These are phyloP conservation scores for Neocallimastix lanati DNA, from an alignment of 192 early-diverging fungal species.

Conservation along the genomic window DNA sequence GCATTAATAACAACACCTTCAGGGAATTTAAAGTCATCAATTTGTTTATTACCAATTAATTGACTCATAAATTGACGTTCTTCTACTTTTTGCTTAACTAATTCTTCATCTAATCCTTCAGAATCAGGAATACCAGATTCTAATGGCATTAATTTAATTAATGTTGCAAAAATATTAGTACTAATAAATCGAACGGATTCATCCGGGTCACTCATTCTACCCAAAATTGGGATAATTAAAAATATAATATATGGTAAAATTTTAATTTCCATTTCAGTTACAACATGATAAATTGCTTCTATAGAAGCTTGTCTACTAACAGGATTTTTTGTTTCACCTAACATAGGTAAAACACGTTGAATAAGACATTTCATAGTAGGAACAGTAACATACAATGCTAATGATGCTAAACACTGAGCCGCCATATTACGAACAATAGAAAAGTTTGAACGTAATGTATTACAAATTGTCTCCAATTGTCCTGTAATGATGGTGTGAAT, in stretches of 20 bases:
- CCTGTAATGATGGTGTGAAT: slow-evolving; percentile 33
- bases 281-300: slow-evolving; percentile 67
- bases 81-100: slow-evolving; percentile 61
- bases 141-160: slow-evolving; percentile 88
- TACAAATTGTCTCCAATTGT: slow-evolving; percentile 45
- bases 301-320: slow-evolving; percentile 70
- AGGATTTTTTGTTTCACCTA: slow-evolving; percentile 48
- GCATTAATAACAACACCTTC: slow-evolving; percentile 63
- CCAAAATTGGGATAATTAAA: slow-evolving; percentile 84
- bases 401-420: slow-evolving; percentile 53
- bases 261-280: slow-evolving; percentile 53
- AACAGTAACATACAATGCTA: slow-evolving; percentile 45
- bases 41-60: slow-evolving; percentile 69
- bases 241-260: slow-evolving; percentile 95
- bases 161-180: slow-evolving; percentile 85
- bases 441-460: slow-evolving; percentile 42
- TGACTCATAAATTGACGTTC: slow-evolving; percentile 90
- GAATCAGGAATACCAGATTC: slow-evolving; percentile 93
- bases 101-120: slow-evolving; percentile 55
- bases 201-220: slow-evolving; percentile 89
- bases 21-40: slow-evolving; percentile 73
- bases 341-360: slow-evolving; percentile 50
- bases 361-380: slow-evolving; percentile 65
- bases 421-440: slow-evolving; percentile 62
- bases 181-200: slow-evolving; percentile 72